Base-by-base conservation (phyloP, 2,329 filamentous ascomycete species). In the Penicillium sp. region DNA sequence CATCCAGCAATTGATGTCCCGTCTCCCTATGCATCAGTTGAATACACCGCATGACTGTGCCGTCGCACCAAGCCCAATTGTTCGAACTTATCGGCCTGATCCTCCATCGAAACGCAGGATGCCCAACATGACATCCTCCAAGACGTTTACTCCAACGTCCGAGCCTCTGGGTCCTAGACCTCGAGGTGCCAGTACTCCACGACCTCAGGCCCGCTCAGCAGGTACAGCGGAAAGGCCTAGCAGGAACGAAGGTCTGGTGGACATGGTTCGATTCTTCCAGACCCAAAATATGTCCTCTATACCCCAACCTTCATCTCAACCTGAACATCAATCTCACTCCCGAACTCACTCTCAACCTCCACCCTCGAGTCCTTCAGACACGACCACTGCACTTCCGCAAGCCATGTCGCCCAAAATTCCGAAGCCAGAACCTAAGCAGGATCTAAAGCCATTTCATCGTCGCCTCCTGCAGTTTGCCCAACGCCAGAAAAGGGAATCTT, bases 201-300 rank as follows among this genome's bases (percentile, higher is more conserved):
- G 60, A 47, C 59, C 53, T 40, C 58, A 62, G 38, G 68, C 69
- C 38, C 67, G 69, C 52, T 67, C 67, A 18, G 67, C 69, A 14
- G 69, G 68, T 11, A 66, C 66, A 30, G 67, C 67, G n/a, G 63
- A 67, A 50, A 60, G 61, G 51, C 60, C 59, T 39, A 60, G 62
- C 47, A 66, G 63, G 36, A 70, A 64, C 50, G 70, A 74, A 39
- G 67, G 65, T 47, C 55, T 73, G 26, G 61, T 67, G 29, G 72
- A 74, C 41, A 63, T 74, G 11, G 65, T 74, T 39, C 68, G 63
- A 38, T 72, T 73, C 57, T 70, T 74, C 36, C 70, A 73, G 47
- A 59, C 64, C 5, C 66, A 67, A 44, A 64, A 65, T 47, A 51
- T 51, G 16, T 55, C 68, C 6, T 50, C 61, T 13, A 26, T 32